Conservation (phyloP, 805 yeast genomes). For the Suhomyces sp. region DNA sequence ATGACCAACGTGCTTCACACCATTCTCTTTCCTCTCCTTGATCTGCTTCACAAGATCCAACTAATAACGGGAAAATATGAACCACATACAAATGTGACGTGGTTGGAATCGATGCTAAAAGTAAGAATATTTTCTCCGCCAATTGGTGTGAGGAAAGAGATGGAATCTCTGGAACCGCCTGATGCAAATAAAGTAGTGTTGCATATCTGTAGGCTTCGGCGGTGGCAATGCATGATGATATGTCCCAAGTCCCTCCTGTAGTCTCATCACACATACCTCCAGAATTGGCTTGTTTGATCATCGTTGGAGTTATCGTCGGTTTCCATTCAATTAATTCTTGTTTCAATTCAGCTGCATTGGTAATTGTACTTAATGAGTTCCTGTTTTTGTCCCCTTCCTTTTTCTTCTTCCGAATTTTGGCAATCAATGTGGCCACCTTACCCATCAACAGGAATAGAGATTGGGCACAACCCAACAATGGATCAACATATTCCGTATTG, state of each 20-base stretch:
- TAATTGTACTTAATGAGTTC: constrained; percentile 48
- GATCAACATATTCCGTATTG: constrained; percentile 51
- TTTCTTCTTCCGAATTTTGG: constrained; percentile 42
- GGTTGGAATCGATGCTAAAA: constrained; percentile 63
- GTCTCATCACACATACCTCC: constrained; percentile 15
- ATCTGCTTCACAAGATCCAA: constrained; percentile 65
- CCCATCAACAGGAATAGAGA: constrained; percentile 64
- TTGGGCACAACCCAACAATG: constrained; percentile 67
- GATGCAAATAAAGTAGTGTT: constrained; percentile 59
- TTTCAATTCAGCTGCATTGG: constrained; percentile 55
- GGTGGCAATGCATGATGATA: constrained; percentile 61
- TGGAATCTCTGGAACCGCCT: constrained; percentile 70
- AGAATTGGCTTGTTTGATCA: constrained; percentile 39
- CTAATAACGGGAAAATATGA: constrained; percentile 64
- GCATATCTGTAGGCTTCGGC: constrained; percentile 70
- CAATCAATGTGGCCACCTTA: constrained; percentile 56
- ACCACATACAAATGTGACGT: constrained; percentile 54
- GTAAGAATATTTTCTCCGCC: constrained; percentile 59
- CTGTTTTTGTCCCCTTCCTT: constrained; percentile 12
- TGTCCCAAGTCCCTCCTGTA: constrained; percentile 43
- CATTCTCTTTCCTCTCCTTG: constrained; percentile 60
- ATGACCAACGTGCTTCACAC: constrained; percentile 59
- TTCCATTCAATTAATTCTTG: constrained; percentile 56
- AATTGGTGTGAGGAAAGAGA: constrained; percentile 51
- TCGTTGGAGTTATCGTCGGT: constrained; percentile 44